Evolutionary conservation across 177 flowering plant species (phyloP).

Genomic region (Vitis hybrid): DNA sequence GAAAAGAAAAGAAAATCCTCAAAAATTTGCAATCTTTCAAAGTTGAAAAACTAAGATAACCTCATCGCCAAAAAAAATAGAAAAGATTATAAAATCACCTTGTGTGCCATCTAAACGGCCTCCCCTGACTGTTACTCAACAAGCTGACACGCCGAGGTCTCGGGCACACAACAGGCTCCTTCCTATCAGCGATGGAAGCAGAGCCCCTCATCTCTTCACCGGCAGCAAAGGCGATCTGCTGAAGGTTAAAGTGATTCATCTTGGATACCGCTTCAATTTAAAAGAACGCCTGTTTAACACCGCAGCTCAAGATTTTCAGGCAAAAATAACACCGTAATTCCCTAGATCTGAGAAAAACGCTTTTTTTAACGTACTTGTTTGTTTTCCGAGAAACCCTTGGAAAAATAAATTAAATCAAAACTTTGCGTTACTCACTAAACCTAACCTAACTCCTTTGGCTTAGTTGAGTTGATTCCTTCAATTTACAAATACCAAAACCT

Average conservation of each 20-base stretch:
- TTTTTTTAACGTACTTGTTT: too few relatives aligned
- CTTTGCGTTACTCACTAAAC: not conserved
- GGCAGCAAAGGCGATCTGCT: slow-evolving; percentile 55
- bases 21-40: not conserved
- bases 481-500: not conserved
- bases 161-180: slow-evolving; percentile 64
- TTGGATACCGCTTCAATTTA: slow-evolving; percentile 16
- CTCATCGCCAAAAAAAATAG: not conserved
- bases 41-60: not conserved
- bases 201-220: slow-evolving; percentile 49
- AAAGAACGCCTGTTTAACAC: slow-evolving; percentile 38
- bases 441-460: not conserved
- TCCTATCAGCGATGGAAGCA: slow-evolving; percentile 32
- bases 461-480: not conserved
- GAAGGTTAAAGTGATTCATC: slow-evolving; percentile 54
- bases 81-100: slow-evolving; percentile 32
- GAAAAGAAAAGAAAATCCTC: not conserved
- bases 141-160: slow-evolving; percentile 64
- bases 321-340: not conserved
- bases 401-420: not conserved
- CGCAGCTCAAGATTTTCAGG: not conserved
- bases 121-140: slow-evolving; percentile 22
- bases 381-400: too few relatives aligned
- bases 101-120: slow-evolving; percentile 51
- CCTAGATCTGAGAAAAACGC: too few relatives aligned